Conservation (phyloP, 495 filamentous ascomycete genomes). For the Daldinia caldariorum region DNA sequence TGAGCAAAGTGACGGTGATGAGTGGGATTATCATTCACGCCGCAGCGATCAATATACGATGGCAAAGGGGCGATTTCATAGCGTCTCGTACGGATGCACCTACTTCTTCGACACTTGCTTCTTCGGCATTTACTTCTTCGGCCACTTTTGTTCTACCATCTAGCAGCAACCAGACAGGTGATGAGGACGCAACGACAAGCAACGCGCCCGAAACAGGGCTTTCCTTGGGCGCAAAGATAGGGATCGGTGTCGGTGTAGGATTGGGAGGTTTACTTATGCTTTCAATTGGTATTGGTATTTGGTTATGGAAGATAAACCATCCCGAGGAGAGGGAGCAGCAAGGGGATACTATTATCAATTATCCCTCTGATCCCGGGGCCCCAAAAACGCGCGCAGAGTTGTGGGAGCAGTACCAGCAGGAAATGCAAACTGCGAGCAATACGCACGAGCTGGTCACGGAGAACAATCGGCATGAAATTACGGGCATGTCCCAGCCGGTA, state of each 20-base stretch:
- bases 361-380: background rate
- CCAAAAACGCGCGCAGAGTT: conserved; percentile 7
- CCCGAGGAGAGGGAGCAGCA: background rate
- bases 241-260: background rate
- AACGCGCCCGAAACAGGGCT: background rate
- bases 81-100: background rate
- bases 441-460: conserved; percentile 14
- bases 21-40: conserved; percentile 2
- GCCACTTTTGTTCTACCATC: background rate
- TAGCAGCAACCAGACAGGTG: background rate
- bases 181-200: background rate
- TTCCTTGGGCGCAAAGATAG: background rate
- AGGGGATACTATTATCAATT: background rate
- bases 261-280: background rate
- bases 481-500: background rate
- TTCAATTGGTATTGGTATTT: background rate
- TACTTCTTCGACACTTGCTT: background rate
- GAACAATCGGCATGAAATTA: background rate
- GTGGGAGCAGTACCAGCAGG: conserved; percentile 16
- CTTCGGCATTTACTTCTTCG: background rate
- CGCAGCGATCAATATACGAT: conserved; percentile 17
- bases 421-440: conserved; percentile 14
- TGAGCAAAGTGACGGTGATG: conserved; percentile 8
- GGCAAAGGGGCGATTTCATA: background rate
- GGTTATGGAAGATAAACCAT: background rate